Evolutionary conservation across 2,329 filamentous ascomycete species (phyloP).

Genomic region (Aspergillus texensis): DNA sequence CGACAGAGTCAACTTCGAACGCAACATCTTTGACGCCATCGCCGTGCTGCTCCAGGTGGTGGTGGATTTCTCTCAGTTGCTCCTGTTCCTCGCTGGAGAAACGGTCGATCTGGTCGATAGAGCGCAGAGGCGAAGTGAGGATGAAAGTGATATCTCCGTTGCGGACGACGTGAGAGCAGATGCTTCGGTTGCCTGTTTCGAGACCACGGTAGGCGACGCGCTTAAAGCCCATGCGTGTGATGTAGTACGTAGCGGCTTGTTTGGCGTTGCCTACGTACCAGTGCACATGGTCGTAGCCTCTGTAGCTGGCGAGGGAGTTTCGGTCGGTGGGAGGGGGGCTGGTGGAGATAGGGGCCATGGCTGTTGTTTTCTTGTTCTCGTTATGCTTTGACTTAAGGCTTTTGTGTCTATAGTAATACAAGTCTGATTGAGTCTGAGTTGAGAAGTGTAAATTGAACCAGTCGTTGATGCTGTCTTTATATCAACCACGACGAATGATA

Average conservation of each 20-base stretch:
- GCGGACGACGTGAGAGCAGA: constrained; percentile 74
- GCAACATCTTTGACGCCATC: constrained; percentile 95
- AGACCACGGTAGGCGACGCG: constrained; percentile 82
- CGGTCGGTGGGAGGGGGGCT: constrained; percentile 25
- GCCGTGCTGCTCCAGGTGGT: constrained; percentile 82
- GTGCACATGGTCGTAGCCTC: constrained; percentile 88
- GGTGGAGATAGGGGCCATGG: constrained; percentile 36
- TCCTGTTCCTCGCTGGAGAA: constrained; percentile 59
- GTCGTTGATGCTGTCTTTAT: not conserved
- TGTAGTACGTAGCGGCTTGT: constrained; percentile 88
- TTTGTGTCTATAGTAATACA: not conserved
- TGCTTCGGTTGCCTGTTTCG: constrained; percentile 79
- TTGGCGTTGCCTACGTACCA: constrained; percentile 98
- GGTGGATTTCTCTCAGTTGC: constrained; percentile 74
- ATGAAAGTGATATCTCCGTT: constrained; percentile 49
- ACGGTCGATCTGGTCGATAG: constrained; percentile 63
- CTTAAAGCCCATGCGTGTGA: constrained; percentile 82
- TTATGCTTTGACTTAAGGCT: not conserved
- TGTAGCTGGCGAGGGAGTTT: constrained; percentile 52
- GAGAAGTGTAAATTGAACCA: not conserved
- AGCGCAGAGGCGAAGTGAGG: constrained; percentile 56
- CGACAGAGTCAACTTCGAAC: constrained; percentile 89
- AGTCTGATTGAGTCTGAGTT: not conserved
- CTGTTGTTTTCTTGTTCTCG: not conserved
- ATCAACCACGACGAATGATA: not conserved